Evolutionary conservation across 257 asterid genomes (phyloP), one percentile per base, ranked within the genome.

Genomic region (Solanum stenotomum): DNA sequence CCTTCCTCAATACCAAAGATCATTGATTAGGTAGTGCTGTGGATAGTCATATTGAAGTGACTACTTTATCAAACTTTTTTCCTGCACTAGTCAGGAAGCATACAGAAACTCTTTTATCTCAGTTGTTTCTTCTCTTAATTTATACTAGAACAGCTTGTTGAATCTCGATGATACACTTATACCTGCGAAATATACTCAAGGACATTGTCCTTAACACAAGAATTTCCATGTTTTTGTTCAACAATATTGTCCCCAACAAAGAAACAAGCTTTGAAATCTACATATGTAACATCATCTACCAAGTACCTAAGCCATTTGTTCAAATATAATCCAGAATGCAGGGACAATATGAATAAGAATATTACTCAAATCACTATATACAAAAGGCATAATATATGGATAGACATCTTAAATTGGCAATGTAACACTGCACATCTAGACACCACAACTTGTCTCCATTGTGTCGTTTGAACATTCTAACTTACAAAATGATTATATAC

Each of bases 1-100:
- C 93, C 96, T 2, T 72, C 94, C 63, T 90, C 95, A 22, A 82
- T 49, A 75, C 93, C 91, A 3, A 96, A 95, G 95, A 92, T 92
- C 6, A 88, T 91, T 87, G 98, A 96, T 92, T 96, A 88, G 92
- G 40, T 86, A 18, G 77, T 87, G 34, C 20, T 42, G 72, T 40
- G 59, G 67, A 33, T 46, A 85, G 23, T 75, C 82, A 70, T 25
- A 31, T 31, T 82, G 11, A 79, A 79, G 37, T 15, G 31, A 49
- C 85, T 49, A 82, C 56, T 29, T 49, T 49, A 82, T 82, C 70
- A 10, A 52, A 5, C 31, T 49, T 31, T 82, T 82, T 49, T 2
- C 70, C 31, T 82, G 86, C 13, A 49, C 11, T 18, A 82, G 44
- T 31, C 44, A 82, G 71, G 56, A 49, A 52, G 42, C 44, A 49